These are phyloP conservation scores for Collariella sp. DNA, from an alignment of 495 filamentous ascomycete species.

Conservation along the genomic window DNA sequence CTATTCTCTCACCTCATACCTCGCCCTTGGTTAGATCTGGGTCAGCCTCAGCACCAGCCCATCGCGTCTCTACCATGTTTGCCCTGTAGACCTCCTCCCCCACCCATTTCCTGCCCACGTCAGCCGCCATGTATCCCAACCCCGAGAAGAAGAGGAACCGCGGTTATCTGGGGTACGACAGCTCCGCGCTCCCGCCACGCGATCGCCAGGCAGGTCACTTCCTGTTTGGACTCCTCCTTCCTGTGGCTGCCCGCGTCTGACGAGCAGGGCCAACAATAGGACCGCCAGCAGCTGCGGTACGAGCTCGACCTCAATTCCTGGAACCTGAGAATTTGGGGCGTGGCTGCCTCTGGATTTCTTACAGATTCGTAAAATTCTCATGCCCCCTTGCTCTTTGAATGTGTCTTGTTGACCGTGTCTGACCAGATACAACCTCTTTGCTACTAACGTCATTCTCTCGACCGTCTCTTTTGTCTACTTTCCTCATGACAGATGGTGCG, in stretches of 20 bases:
- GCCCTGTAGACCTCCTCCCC: background rate
- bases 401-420: background rate
- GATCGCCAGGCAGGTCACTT: slow-evolving; percentile 20
- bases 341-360: slow-evolving; percentile 60
- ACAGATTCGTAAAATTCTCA: slow-evolving; percentile 49
- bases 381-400: slow-evolving; percentile 1
- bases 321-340: slow-evolving; percentile 40
- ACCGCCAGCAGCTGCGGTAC: slow-evolving; percentile 30
- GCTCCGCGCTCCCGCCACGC: slow-evolving; percentile 20
- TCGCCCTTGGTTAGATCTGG: too few species aligned
- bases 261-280: slow-evolving; percentile 6
- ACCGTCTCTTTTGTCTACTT: slow-evolving; percentile 58
- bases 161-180: slow-evolving; percentile 26
- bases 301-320: slow-evolving; percentile 33
- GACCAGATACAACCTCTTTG: slow-evolving; percentile 49
- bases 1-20: background rate
- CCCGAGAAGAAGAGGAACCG: slow-evolving; percentile 23
- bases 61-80: background rate
- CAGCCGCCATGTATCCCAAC: slow-evolving; percentile 21
- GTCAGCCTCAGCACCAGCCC: background rate
- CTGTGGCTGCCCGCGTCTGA: background rate
- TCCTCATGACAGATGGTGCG: slow-evolving; percentile 27
- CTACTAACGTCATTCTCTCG: slow-evolving; percentile 55
- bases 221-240: background rate
- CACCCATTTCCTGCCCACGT: slow-evolving; percentile 2